Evolutionary conservation across 2,329 filamentous ascomycete species (phyloP).

Genomic region (Exophiala aquamarina): DNA sequence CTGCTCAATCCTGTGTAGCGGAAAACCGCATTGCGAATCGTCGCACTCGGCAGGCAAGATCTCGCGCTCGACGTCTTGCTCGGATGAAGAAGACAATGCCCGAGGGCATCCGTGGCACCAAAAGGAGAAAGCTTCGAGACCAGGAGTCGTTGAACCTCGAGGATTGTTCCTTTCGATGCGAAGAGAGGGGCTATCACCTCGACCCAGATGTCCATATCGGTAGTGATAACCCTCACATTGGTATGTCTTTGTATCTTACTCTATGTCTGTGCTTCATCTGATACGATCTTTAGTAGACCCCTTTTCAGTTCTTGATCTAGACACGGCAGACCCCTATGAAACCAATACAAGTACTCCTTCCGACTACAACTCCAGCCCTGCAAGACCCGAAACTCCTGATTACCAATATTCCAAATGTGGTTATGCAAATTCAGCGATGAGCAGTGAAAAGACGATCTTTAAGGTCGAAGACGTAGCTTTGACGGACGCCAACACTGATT

Average conservation of each 20-base stretch:
- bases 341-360: background rate
- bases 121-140: conserved; percentile 12
- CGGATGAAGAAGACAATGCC: background rate
- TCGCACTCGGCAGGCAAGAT: background rate
- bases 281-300: conserved; percentile 5
- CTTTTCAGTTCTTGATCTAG: conserved; percentile 9
- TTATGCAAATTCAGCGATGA: too few species aligned
- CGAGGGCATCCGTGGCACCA: conserved; percentile 1
- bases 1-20: background rate
- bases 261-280: background rate
- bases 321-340: background rate
- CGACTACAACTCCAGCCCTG: too few species aligned
- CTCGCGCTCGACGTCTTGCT: background rate
- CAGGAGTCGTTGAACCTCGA: conserved; percentile 12
- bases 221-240: background rate
- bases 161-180: conserved; percentile 14
- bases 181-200: conserved; percentile 15
- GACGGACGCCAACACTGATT: too few species aligned
- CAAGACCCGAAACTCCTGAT: too few species aligned
- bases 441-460: too few species aligned
- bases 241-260: background rate
- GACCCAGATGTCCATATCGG: conserved; percentile 19
- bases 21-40: background rate
- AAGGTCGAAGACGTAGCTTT: too few species aligned
- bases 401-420: too few species aligned